Evolutionary conservation across 23 red algal genomes (phyloP).

Genomic region (Pyropia yezoensis): DNA sequence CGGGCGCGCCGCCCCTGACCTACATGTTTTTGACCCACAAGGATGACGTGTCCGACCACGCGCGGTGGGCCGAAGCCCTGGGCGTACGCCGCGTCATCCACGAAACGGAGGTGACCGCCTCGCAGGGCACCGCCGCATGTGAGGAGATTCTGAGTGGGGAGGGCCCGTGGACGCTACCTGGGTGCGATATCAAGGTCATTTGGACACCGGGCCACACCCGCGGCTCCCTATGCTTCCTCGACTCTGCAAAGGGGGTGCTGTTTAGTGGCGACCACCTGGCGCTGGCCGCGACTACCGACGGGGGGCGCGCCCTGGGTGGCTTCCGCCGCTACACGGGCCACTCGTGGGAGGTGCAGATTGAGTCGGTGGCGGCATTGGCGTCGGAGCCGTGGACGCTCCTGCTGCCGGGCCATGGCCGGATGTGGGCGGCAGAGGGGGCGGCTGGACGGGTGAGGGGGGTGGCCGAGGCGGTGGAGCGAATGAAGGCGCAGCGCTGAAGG

Average conservation of each 20-base stretch:
- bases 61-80: conserved; percentile 45
- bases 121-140: conserved; percentile 35
- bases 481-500: too few relatives aligned
- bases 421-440: neutral
- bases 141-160: conserved; percentile 55
- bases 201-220: conserved; percentile 62
- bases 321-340: conserved; percentile 16
- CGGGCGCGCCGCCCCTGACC: neutral
- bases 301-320: conserved; percentile 15
- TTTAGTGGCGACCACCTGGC: conserved; percentile 73
- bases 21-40: conserved; percentile 73
- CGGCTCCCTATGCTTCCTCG: conserved; percentile 39
- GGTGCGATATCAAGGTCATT: conserved; percentile 9
- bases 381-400: conserved; percentile 16
- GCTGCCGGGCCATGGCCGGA: conserved; percentile 62
- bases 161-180: conserved; percentile 16
- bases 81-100: conserved; percentile 57
- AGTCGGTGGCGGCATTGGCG: conserved; percentile 13
- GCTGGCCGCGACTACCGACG: neutral
- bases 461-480: too few relatives aligned
- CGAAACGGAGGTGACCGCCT: conserved; percentile 27
- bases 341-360: conserved; percentile 24
- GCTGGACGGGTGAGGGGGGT: too few relatives aligned
- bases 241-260: conserved; percentile 23
- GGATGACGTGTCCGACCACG: conserved; percentile 81